phyloP scores from a whole-genome alignment of 441 rosid genomes.

The Populus hybrid region DNA sequence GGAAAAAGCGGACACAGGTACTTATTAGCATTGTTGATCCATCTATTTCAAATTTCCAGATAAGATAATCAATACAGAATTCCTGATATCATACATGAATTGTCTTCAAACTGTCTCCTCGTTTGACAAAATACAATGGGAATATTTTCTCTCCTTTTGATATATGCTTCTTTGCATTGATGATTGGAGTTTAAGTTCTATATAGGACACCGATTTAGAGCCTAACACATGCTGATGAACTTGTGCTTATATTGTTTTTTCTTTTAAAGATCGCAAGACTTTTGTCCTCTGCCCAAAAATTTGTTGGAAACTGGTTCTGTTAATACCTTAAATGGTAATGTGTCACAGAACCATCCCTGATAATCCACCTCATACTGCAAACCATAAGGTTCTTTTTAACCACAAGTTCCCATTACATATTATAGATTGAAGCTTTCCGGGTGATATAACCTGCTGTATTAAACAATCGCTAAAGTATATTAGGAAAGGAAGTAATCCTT shows the following conservation, averaged over 20 bases:
- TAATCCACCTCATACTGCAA: neutral
- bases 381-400: neutral
- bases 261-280: too few species aligned
- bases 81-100: too few species aligned
- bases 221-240: too few species aligned
- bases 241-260: too few species aligned
- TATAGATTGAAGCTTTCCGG: neutral
- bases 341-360: neutral
- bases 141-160: too few species aligned
- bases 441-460: neutral
- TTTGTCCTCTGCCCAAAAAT: neutral
- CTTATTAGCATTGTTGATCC: neutral
- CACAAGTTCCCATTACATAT: neutral
- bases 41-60: neutral
- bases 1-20: slow-evolving; percentile 82
- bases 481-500: neutral
- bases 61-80: too few species aligned
- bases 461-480: neutral
- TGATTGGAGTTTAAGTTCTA: too few species aligned
- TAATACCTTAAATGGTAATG: neutral
- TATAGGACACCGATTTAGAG: too few species aligned
- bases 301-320: neutral
- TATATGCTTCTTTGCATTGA: too few species aligned
- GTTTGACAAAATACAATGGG: too few species aligned
- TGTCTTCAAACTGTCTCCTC: too few species aligned